Percentiles rank a stretch among this genome's conserved stretches.
Evolutionary conservation across 768 basidiomycete species (phyloP).

Genomic region (Gautieria morchelliformis): DNA sequence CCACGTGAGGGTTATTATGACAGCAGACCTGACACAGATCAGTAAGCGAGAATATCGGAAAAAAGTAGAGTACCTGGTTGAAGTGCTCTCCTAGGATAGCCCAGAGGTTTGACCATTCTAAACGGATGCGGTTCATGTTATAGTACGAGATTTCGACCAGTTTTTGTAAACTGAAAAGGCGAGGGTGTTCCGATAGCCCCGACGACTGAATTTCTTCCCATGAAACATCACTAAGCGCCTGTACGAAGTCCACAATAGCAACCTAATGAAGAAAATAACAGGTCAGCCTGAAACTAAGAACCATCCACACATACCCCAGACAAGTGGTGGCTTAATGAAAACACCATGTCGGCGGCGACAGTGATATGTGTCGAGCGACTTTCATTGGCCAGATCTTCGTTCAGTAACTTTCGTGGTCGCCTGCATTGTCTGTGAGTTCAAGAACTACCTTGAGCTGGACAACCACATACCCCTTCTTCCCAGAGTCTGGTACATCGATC

Average conservation of each 20-base stretch:
- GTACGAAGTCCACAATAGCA: conserved; percentile 96
- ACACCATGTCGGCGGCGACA: conserved; percentile 98
- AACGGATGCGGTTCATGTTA: conserved; percentile 95
- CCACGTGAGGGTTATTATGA: conserved; percentile 94
- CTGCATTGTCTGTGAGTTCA: conserved; percentile 15
- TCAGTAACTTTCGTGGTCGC: conserved; percentile 52
- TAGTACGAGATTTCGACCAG: conserved; percentile 99
- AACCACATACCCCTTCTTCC: conserved; percentile 60
- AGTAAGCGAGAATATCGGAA: background rate
- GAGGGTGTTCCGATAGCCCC: conserved; percentile 85
- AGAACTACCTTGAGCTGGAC: background rate
- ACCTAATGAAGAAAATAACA: conserved; percentile 37
- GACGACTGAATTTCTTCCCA: conserved; percentile 99
- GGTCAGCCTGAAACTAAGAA: background rate
- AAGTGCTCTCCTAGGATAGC: conserved; percentile 97
- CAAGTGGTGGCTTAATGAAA: conserved; percentile 88
- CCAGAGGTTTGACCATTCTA: conserved; percentile 99
- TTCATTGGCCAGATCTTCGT: conserved; percentile 93
- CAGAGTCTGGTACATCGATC: conserved; percentile 70
- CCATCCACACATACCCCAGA: conserved; percentile 60
- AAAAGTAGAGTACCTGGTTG: conserved; percentile 61
- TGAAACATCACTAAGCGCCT: conserved; percentile 90
- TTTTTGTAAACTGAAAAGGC: conserved; percentile 95
- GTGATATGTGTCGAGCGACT: conserved; percentile 97
- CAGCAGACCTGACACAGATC: conserved; percentile 71